These are phyloP conservation scores for Ogataea wickerhamii DNA, from an alignment of 805 yeast species.

Conservation along the genomic window DNA sequence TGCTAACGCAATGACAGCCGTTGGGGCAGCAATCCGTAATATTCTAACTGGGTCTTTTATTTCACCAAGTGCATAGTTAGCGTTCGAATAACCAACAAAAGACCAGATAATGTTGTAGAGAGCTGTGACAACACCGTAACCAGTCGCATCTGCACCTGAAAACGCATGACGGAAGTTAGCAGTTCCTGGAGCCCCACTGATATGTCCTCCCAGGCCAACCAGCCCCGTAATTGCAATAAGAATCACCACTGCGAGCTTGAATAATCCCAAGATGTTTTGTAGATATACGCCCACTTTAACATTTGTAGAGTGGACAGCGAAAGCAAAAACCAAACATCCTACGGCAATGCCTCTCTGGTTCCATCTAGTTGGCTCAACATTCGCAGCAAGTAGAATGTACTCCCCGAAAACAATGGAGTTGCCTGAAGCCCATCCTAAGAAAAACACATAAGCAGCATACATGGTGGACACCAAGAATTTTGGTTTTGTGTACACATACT, in stretches of 20 bases:
- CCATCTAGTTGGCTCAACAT: conserved; percentile 68
- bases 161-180: conserved; percentile 36
- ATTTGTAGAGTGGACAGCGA: conserved; percentile 55
- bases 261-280: conserved; percentile 62
- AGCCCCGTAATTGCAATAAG: conserved; percentile 76
- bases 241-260: conserved; percentile 65
- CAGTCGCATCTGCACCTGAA: conserved; percentile 35
- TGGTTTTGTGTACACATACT: conserved; percentile 65
- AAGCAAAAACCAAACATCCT: conserved; percentile 70
- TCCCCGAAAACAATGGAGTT: conserved; percentile 79
- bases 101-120: conserved; percentile 84
- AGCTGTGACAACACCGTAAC: conserved; percentile 69
- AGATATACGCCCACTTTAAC: conserved; percentile 64
- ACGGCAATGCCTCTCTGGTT: conserved; percentile 73
- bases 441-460: conserved; percentile 67
- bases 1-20: conserved; percentile 57
- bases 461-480: conserved; percentile 59
- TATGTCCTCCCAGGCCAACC: conserved; percentile 77
- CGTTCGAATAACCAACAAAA: conserved; percentile 78
- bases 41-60: conserved; percentile 69
- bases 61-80: conserved; percentile 79
- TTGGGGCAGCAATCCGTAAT: conserved; percentile 69
- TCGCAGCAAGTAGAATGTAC: conserved; percentile 72
- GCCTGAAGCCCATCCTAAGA: conserved; percentile 85
- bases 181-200: conserved; percentile 25